Conservation (phyloP, 148 eudicot species). For the Cornus kousa region DNA sequence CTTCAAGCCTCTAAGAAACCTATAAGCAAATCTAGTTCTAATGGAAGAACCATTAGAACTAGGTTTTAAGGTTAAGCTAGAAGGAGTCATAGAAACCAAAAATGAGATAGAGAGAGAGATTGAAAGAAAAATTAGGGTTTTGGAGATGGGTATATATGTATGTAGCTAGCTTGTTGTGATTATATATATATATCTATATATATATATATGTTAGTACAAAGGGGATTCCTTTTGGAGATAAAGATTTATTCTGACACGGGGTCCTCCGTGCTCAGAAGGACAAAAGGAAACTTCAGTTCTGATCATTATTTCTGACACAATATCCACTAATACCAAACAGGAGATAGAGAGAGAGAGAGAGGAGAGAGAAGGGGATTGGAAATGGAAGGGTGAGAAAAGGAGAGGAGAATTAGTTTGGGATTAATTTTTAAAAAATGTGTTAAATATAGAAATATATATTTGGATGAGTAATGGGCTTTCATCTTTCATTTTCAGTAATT, state of each 20-base stretch:
- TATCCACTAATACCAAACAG: slow-evolving; percentile 23
- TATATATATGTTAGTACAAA: background rate
- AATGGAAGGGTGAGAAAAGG: slow-evolving; percentile 43
- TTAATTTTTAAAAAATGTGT: slow-evolving; percentile 16
- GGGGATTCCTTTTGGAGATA: slow-evolving; percentile 17
- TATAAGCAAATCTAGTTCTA: slow-evolving; percentile 45
- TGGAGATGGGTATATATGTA: background rate
- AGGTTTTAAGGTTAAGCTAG: slow-evolving; percentile 19
- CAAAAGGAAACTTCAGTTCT: slow-evolving; percentile 35
- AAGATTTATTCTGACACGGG: slow-evolving; percentile 52
- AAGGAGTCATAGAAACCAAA: slow-evolving; percentile 15
- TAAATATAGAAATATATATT: background rate
- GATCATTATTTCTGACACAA: slow-evolving; percentile 34
- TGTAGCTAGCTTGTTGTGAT: background rate
- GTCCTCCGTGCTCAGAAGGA: slow-evolving; percentile 28
- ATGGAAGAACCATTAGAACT: slow-evolving; percentile 18
- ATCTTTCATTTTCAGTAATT: slow-evolving; percentile 20
- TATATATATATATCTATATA: background rate
- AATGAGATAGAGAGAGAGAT: background rate
- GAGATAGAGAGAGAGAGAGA: slow-evolving; percentile 11
- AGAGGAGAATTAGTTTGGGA: slow-evolving; percentile 28
- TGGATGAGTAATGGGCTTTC: background rate
- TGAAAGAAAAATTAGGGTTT: background rate
- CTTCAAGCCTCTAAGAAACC: slow-evolving; percentile 60
- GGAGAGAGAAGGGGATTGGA: slow-evolving; percentile 29